Base-by-base conservation (phyloP, 108 stramenopile species). In the Conticribra guillardii region DNA sequence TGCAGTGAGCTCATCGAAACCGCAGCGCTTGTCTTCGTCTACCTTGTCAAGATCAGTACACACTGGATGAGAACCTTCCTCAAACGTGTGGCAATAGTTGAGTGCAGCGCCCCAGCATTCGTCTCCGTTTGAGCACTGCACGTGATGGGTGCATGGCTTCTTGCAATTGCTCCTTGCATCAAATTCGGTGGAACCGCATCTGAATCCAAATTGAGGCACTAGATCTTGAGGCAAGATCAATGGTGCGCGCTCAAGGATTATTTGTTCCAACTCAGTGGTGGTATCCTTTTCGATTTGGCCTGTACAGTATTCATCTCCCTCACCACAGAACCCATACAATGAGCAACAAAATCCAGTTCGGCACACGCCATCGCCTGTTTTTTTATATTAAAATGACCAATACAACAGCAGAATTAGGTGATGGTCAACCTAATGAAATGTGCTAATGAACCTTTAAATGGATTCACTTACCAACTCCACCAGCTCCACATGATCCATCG, bases 121-220 rank as follows among this genome's bases (percentile, higher is more conserved):
- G 66, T 79, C 69, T 8, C 64, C 69, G 5, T 50, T 48, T 23
- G 22, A 24, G 24, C 77, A 79, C 60, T 70, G 69, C 28, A 44
- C 59, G 28, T 66, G 56, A 50, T 79, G 69, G 1, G 77, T 79
- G 32, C 77, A 79, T 23, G 58, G 29, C 16, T 44, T 37, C 59
- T 71, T 71, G 54, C 77, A 79, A 52, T 79, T 79, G 31, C 77
- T 79, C 41, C 77, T 58, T 30, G 77, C 77, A 54, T 79, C 77
- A 26, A 71, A 63, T 55, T 79, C 77, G 1, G 69, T 66, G 18
- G 46, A 17, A 54, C 77, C 77, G 28, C 77, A 79, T 29, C 77
- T 58, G 53, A 60, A 79, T 60, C 69, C 77, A 54, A 71, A 71
- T n/a, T 55, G 57, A 9, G 77, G 77, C 21, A 58, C 8, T 3